A percentile compares a stretch with the other conserved stretches of the same genome.
These are phyloP conservation scores for Chiua sp. DNA, from an alignment of 1,284 basidiomycete genomes.

Conservation along the genomic window DNA sequence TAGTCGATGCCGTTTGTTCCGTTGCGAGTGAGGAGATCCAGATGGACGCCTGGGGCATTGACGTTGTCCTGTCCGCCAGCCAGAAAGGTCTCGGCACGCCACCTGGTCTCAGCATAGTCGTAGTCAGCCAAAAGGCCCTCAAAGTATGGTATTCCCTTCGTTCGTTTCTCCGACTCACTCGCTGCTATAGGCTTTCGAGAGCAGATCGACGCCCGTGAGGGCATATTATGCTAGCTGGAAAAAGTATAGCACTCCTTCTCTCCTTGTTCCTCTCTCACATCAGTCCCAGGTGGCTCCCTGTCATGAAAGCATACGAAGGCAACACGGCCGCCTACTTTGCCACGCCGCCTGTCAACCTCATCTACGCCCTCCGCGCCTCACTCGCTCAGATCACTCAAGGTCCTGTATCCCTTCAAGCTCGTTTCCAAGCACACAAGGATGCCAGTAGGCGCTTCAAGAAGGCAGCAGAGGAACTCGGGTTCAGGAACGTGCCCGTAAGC, in stretches of 20 bases:
- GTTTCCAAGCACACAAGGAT: constrained; percentile 80
- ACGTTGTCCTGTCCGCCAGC: constrained; percentile 88
- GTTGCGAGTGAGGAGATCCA: constrained; percentile 96
- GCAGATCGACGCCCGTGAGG: constrained; percentile 71
- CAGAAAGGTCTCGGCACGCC: constrained; percentile 97
- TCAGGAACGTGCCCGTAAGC: constrained; percentile 73
- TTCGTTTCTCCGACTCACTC: too few relatives aligned
- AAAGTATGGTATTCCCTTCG: constrained; percentile 43
- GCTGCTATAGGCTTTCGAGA: constrained; percentile 61
- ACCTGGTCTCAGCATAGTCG: constrained; percentile 90
- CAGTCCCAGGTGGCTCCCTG: constrained; percentile 84
- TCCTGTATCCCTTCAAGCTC: constrained; percentile 73
- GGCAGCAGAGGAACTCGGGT: constrained; percentile 71
- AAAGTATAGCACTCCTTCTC: constrained; percentile 53
- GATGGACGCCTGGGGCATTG: constrained; percentile 94
- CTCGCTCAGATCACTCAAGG: constrained; percentile 74
- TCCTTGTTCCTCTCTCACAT: background rate
- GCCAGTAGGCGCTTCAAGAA: constrained; percentile 79
- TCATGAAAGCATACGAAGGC: constrained; percentile 90
- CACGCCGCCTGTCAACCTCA: constrained; percentile 94
- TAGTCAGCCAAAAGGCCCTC: constrained; percentile 85
- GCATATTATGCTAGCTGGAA: constrained; percentile 94
- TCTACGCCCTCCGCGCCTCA: constrained; percentile 89
- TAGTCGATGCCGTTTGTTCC: constrained; percentile 94
- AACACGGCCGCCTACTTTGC: constrained; percentile 87